Base-by-base conservation (phyloP, 2,329 filamentous ascomycete species). In the Paraphaeosphaeria sporulosa region DNA sequence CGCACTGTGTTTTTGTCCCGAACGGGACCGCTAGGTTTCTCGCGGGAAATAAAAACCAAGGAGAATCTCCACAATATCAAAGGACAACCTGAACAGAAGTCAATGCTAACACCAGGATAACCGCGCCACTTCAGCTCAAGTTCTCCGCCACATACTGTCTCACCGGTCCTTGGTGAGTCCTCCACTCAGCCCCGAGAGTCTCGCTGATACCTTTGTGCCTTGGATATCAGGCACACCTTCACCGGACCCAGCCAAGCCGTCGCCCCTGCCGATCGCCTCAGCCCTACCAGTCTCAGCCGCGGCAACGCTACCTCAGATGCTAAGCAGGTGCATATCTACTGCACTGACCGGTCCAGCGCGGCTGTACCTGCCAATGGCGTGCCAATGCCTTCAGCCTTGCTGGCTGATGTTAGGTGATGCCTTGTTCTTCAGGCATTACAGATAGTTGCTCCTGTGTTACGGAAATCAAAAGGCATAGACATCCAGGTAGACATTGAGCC, bases 241-340 rank as follows among this genome's bases (percentile, higher is more conserved):
- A 49, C 46, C 46, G 46, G 46, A 32, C 43, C 21, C 17, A 21
- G n/a, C 36, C 36, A 4, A 38, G 9, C 25, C 44, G 21, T 30
- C 25, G 21, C 17, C 9, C 44, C 44, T 46, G 43, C 32, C 30
- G 47, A 50, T 50, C 47, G 27, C 19, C 48, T 50, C 48, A 50
- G 48, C 48, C 48, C 48, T 50, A 50, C 36, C 30, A 38, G 15
- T 17, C 32, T 42, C 38, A 42, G 38, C 38, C 7, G 40, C 2
- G n/a, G 21, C 2, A 17, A 27, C 23, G 13, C 8, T 49, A 27
- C 46, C 46, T 49, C 3, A 34, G 12, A 32, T 49, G 13, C 17
- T 17, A 48, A 27, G 46, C 46, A 48, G 6, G n/a, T 30, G 10
- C 8, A 12, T 32, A 12, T 12, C 8, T 5, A 32, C 30, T 32